Evolutionary conservation across 2,329 filamentous ascomycete species (phyloP), one percentile per base, ranked within the genome.

Genomic region (Xylaria sp.): DNA sequence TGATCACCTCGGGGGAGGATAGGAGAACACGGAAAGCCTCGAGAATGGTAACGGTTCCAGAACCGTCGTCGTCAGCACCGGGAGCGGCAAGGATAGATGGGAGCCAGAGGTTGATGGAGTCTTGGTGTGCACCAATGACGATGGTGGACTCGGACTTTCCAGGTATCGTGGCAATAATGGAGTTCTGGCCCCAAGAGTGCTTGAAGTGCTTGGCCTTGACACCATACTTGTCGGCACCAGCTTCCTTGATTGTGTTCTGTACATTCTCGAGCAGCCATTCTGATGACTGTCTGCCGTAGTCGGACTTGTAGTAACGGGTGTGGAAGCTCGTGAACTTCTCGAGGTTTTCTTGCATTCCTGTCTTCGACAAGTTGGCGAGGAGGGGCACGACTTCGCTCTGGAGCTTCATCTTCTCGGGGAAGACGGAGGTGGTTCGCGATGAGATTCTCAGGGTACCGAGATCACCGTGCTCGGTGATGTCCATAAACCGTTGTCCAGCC

Each of bases 21-120:
- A 97, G 81, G 6, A 97, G 81, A 49, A 90, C 88, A 42, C 91
- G 85, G 70, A 99, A 83, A 2, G 92, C 90, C 76, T 99, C 93
- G 56, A 97, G 84, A 67, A 96, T 97, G 8, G 93, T 97, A 18
- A 97, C 91, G 1, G 92, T 94, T 59, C 92, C 92, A 67, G 89
- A 92, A 64, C 92, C 93, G 71, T 97, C 93, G 68, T 97, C 93
- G 67, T 97, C 94, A n/a, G 93, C 92, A 51, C 93, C 93, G 0
- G 93, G 93, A 0, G 93, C 92, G 11, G 89, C 84, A 39, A 97
- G 81, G 42, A 96, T 79, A 2, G 88, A 90, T 0, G 92, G 93
- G 10, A 96, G 76, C 77, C 91, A 96, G 51, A 96, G 81, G 76
- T 97, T 97, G 76, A 96, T 95, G 69, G 90, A 95, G 74, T 97